Base-by-base conservation (phyloP, 306 rosid species). In the Lotus japonicus region DNA sequence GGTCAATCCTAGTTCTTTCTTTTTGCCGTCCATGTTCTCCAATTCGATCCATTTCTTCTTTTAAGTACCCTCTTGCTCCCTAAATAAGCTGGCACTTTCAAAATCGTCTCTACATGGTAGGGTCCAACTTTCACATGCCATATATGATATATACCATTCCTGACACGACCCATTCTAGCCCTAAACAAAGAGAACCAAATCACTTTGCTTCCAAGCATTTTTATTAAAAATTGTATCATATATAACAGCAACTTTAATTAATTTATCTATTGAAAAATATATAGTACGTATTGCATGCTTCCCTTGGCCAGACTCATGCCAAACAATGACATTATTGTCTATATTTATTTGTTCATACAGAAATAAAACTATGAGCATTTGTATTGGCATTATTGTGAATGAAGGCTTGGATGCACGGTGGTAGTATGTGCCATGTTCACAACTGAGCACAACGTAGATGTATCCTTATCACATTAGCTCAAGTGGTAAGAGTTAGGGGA, bases 121-220 rank as follows among this genome's bases (percentile, higher is more conserved):
- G 76, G 70, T 26, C 71, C 64, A 62, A 23, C 38, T 10, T 18
- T 45, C 77, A 72, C 77, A 63, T 72, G 77, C 38, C 70, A 19
- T 9, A 19, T n/a, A n/a, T n/a, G n/a, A 6, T 3, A 21, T 3
- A 11, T 15, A 65, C 45, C 58, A n/a, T n/a, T n/a, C n/a, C n/a
- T 65, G 58, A 65, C 68, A 46, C 23, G 11, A 49, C 49, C 18
- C 9, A 26, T 12, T 17, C 17, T 48, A 18, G 18, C 26, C 74
- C 54, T 52, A 26, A 41, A 21, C 28, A 23, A 58, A 23, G n/a
- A n/a, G n/a, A n/a, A n/a, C n/a, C n/a, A n/a, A n/a, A 0, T 18
- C 57, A 51, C 6, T 9, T 51, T 51, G 57, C 57, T 51, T 51
- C 57, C 13, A 51, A n/a, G n/a, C n/a, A n/a, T 17, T 51, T 46